These are phyloP conservation scores for Protomyces inouyei DNA, from an alignment of 1,139 yeast species.

Conservation along the genomic window DNA sequence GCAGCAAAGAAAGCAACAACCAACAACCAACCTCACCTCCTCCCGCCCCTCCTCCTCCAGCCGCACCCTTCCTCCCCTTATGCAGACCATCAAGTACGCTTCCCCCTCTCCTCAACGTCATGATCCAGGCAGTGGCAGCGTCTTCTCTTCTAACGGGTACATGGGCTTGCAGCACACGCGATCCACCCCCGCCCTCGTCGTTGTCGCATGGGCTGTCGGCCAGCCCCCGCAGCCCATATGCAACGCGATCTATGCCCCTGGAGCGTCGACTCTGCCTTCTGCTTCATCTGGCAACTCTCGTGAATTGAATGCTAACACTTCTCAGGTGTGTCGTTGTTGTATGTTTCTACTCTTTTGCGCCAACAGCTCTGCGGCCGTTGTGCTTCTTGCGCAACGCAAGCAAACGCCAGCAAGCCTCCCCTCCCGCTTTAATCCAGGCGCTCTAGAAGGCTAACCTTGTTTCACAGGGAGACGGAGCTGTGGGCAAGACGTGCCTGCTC, in stretches of 20 bases:
- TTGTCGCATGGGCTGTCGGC: background rate
- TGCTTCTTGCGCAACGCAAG: background rate
- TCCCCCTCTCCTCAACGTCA: too few species aligned
- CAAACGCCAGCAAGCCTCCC: background rate
- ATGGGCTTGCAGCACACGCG: background rate
- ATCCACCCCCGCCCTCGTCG: background rate
- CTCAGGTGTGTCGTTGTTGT: constrained; percentile 1
- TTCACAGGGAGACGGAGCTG: constrained; percentile 98
- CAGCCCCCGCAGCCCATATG: background rate
- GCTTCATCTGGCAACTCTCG: too few species aligned
- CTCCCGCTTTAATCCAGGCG: background rate
- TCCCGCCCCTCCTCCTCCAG: background rate
- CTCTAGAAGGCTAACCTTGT: background rate
- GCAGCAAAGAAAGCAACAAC: too few species aligned
- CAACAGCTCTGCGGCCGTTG: background rate
- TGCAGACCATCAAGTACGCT: background rate
- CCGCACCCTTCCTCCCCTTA: background rate
- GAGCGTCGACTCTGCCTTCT: too few species aligned
- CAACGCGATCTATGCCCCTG: too few species aligned
- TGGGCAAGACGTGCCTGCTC: constrained; percentile 84
- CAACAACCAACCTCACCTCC: background rate
- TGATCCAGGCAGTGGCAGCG: background rate
- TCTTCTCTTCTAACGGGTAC: background rate
- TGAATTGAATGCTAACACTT: background rate
- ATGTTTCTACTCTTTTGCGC: background rate